Conservation (phyloP, 306 rosid species). For the Rosa chinensis region DNA sequence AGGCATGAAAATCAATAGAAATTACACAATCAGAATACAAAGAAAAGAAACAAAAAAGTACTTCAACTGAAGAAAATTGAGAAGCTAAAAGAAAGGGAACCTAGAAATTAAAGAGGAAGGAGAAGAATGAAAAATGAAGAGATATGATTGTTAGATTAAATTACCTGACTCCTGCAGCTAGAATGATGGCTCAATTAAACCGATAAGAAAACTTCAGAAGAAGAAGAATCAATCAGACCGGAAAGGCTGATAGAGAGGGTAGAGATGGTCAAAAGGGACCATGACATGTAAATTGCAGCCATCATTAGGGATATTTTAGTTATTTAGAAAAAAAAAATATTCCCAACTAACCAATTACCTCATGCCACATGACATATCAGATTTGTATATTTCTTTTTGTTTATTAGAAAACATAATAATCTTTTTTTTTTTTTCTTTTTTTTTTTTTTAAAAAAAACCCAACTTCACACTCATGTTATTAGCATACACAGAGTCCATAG, state of each 20-base stretch:
- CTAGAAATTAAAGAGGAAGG: background rate
- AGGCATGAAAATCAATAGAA: background rate
- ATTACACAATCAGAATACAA: background rate
- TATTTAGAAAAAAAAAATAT: too few relatives aligned
- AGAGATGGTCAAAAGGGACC: background rate
- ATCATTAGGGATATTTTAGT: background rate
- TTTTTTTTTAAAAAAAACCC: too few relatives aligned
- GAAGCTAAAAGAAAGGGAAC: background rate
- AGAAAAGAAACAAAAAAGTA: background rate
- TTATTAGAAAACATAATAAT: too few relatives aligned
- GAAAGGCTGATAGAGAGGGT: background rate
- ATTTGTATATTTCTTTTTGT: background rate
- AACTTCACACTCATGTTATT: too few relatives aligned
- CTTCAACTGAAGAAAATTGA: background rate
- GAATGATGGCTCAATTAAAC: background rate
- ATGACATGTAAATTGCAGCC: too few relatives aligned
- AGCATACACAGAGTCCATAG: too few relatives aligned
- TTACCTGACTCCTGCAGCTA: background rate
- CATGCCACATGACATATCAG: background rate
- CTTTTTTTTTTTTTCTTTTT: too few relatives aligned
- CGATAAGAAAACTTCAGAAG: background rate
- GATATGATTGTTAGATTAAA: background rate
- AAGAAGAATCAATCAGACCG: background rate
- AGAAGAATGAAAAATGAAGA: background rate
- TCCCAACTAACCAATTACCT: background rate